Evolutionary conservation across 208 protist genomes (phyloP), one percentile per base, ranked within the genome.

Genomic region (Leptomonas pyrrhocoris): DNA sequence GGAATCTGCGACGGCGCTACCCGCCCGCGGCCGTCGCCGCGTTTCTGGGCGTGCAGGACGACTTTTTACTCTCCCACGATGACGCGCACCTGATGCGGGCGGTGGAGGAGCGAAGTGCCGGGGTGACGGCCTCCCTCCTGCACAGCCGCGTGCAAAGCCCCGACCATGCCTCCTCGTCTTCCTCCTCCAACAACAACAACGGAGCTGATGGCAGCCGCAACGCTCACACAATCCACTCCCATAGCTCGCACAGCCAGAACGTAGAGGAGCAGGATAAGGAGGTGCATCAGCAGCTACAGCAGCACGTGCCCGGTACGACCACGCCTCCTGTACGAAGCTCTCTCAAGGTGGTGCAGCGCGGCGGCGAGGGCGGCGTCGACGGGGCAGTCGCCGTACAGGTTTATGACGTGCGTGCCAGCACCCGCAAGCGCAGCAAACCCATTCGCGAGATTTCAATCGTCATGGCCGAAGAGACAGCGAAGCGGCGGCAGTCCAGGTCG

Each of bases 31-130:
- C 83, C 13, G 69, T 96, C 12, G 85, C 72, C 3, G 77, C 73
- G 4, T 96, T 94, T 57, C 75, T 96, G 19, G 89, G 92, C n/a
- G 84, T 96, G 19, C 82, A 94, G 60, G 89, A 93, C 57, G 89
- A 96, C 63, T 83, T 94, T 40, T 49, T 94, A 18, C 73, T 94
- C 12, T 92, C 87, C 23, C 81, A 84, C 73, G 86, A 95, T 57
- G 92, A 96, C 67, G 81, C 78, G 21, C 82, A 85, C 16, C 73
- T 96, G 38, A 45, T 96, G 81, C 84, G 81, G 12, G 89, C 88
- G 0, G 89, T 96, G 21, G 84, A 96, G 80, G 82, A 96, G 64
- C 90, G 90, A 36, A 91, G 86, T 64, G 86, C 82, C 9, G 83
- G 83, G 42, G 83, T 96, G 30, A 77, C 85, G 40, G 91, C 91